Conservation (phyloP, 2,329 filamentous ascomycete species). For the Talaromyces sp. region DNA sequence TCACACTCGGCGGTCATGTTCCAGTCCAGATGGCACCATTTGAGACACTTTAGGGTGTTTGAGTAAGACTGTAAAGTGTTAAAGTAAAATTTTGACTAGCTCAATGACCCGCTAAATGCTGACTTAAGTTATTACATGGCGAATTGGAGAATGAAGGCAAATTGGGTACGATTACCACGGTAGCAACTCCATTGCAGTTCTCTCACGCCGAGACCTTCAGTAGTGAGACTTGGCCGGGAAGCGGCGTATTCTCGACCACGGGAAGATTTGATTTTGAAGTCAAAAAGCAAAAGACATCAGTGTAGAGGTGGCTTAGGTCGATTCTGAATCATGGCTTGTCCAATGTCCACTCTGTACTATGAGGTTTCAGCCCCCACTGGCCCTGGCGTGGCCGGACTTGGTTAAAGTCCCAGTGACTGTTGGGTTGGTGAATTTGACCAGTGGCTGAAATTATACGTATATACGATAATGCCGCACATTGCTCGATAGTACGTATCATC, state of each 20-base stretch:
- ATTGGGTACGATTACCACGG: background rate
- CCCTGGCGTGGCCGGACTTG: constrained; percentile 1
- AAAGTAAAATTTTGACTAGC: background rate
- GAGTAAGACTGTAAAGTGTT: background rate
- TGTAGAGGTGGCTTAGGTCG: background rate
- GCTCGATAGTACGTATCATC: background rate
- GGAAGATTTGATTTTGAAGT: background rate
- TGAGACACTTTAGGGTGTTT: background rate
- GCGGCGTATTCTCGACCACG: background rate
- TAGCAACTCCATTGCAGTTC: background rate
- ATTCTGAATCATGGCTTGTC: background rate
- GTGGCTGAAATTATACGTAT: too few relatives aligned
- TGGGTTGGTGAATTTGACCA: background rate
- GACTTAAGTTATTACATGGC: background rate
- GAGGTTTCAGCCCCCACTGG: constrained; percentile 12
- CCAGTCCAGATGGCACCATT: background rate
- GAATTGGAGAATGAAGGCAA: background rate
- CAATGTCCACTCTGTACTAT: background rate
- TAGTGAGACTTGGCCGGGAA: background rate
- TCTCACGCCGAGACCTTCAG: background rate
- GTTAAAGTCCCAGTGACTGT: constrained; percentile 3
- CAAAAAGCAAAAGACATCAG: constrained; percentile 1
- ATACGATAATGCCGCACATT: too few relatives aligned
- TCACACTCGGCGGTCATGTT: too few relatives aligned
- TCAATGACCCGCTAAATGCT: background rate